Conservation (phyloP, 192 early-diverging fungal species). For the Coemansia umbellata region DNA sequence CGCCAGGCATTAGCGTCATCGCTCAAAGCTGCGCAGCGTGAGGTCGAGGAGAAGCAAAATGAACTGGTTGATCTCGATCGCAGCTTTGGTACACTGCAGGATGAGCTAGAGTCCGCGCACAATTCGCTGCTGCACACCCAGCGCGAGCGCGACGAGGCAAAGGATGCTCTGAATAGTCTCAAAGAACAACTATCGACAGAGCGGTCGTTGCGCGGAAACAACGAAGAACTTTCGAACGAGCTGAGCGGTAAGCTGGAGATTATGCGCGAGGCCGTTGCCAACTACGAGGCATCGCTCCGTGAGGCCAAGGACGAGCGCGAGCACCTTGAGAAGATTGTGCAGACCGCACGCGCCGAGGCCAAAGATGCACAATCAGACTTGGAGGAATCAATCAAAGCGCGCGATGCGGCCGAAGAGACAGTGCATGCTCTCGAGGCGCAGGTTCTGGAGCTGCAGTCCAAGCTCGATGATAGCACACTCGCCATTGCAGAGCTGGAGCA, state of each 20-base stretch:
- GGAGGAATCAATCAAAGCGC: constrained; percentile 59
- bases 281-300: constrained; percentile 56
- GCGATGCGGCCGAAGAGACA: constrained; percentile 62
- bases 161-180: constrained; percentile 25
- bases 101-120: constrained; percentile 38
- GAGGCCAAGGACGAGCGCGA: constrained; percentile 63
- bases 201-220: constrained; percentile 36
- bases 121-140: constrained; percentile 28
- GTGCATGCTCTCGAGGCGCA: constrained; percentile 64
- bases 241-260: constrained; percentile 32
- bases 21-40: constrained; percentile 70
- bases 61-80: constrained; percentile 55
- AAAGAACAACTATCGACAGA: constrained; percentile 33
- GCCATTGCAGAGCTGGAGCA: constrained; percentile 66
- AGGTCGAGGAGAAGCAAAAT: constrained; percentile 73
- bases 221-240: constrained; percentile 42
- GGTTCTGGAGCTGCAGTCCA: constrained; percentile 67
- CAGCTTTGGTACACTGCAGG: constrained; percentile 47
- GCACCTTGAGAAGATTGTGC: constrained; percentile 75
- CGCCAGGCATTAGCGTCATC: constrained; percentile 73
- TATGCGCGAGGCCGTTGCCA: constrained; percentile 52
- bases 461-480: constrained; percentile 70
- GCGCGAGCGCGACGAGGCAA: constrained; percentile 45
- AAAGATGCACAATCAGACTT: constrained; percentile 68
- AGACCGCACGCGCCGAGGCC: constrained; percentile 57